Conservation (phyloP, 148 eudicot species). For the Rhododendron kiyosumense region DNA sequence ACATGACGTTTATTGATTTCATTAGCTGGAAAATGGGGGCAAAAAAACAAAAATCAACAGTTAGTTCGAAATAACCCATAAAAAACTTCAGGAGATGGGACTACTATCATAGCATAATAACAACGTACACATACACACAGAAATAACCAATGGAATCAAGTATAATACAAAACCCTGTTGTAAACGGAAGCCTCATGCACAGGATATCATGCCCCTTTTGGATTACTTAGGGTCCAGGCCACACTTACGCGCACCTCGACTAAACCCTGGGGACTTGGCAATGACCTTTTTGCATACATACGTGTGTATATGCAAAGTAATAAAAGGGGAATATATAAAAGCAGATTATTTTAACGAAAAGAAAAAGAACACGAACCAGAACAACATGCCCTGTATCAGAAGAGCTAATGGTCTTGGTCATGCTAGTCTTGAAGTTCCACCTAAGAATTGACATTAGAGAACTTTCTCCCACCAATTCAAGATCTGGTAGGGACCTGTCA, state of each 20-base stretch:
- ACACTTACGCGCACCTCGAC: neutral
- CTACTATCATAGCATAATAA: neutral
- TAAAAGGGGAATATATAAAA: neutral
- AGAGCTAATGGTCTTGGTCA: conserved; percentile 73
- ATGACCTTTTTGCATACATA: neutral
- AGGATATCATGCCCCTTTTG: neutral
- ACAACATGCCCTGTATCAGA: conserved; percentile 65
- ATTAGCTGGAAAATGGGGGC: neutral
- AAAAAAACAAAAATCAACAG: neutral
- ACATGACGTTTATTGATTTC: neutral
- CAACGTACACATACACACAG: neutral
- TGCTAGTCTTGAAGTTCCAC: conserved; percentile 82
- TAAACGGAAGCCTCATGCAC: neutral
- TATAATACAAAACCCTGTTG: neutral
- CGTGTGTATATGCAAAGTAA: neutral
- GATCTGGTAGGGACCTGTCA: conserved; percentile 76
- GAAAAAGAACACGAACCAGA: conserved; percentile 52
- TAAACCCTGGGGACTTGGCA: neutral
- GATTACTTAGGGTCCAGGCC: neutral
- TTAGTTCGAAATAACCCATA: neutral
- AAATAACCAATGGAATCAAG: neutral
- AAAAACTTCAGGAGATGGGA: neutral
- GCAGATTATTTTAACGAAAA: neutral
- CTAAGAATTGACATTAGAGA: conserved; percentile 65
- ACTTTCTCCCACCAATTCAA: conserved; percentile 54